phyloP scores from a whole-genome alignment of 2,329 filamentous ascomycete species.

The Talaromyces sp. region DNA sequence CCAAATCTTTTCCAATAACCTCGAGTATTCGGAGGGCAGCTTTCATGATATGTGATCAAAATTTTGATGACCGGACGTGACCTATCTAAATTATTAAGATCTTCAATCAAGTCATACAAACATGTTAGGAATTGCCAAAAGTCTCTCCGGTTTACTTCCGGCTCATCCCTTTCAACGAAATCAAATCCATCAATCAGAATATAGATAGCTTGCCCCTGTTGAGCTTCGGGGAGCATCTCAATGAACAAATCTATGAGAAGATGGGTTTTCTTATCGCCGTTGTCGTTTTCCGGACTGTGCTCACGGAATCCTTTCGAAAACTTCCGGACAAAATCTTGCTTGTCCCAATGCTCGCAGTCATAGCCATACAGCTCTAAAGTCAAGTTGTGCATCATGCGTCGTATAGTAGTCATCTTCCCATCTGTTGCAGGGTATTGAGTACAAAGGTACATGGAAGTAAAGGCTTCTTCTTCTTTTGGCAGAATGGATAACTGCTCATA shows the following conservation, averaged over 20 bases:
- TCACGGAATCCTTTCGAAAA: neutral
- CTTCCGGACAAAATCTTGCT: neutral
- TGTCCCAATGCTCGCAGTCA: neutral
- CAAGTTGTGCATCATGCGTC: neutral
- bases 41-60: neutral
- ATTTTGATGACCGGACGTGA: neutral
- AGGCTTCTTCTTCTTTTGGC: neutral
- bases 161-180: neutral
- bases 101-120: neutral
- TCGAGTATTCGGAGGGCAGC: neutral
- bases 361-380: neutral
- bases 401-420: neutral
- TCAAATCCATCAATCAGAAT: neutral
- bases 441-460: neutral
- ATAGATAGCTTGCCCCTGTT: neutral
- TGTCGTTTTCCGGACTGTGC: neutral
- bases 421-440: neutral
- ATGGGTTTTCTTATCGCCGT: neutral
- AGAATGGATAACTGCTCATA: neutral
- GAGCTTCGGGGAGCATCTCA: neutral
- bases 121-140: neutral
- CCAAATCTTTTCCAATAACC: neutral
- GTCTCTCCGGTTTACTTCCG: neutral
- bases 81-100: neutral
- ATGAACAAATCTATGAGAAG: neutral